Conservation (phyloP, 2,329 filamentous ascomycete genomes). For the Rhynchosporium agropyri region DNA sequence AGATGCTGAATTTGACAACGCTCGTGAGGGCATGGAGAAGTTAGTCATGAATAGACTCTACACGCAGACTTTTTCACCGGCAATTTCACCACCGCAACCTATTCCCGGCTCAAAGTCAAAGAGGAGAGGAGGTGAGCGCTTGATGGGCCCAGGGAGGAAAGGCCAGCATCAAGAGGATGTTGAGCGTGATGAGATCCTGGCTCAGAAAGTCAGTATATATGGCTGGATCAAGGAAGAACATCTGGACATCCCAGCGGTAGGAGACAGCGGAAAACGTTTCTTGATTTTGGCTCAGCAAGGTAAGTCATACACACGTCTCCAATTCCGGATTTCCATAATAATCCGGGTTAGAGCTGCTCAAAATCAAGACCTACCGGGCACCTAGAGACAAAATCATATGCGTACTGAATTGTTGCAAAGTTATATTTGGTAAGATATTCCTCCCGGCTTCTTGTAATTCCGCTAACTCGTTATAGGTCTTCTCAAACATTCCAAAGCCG, state of each 20-base stretch:
- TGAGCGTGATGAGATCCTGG: constrained; percentile 91
- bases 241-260: constrained; percentile 84
- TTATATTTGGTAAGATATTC: constrained; percentile 78
- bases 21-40: constrained; percentile 98
- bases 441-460: background rate
- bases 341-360: constrained; percentile 72
- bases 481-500: constrained; percentile 86
- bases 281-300: constrained; percentile 86
- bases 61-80: constrained; percentile 92
- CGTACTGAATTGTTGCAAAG: constrained; percentile 97
- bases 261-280: constrained; percentile 85
- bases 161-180: constrained; percentile 98
- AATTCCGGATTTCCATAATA: constrained; percentile 28
- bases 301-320: constrained; percentile 42
- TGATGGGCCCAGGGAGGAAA: constrained; percentile 77
- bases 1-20: constrained; percentile 97
- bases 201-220: constrained; percentile 97
- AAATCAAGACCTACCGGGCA: constrained; percentile 96
- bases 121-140: constrained; percentile 67
- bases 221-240: constrained; percentile 93
- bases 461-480: constrained; percentile 59
- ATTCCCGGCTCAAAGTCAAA: constrained; percentile 69
- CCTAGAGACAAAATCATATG: constrained; percentile 98
- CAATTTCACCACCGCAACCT: constrained; percentile 80
- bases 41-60: constrained; percentile 98